Evolutionary conservation across 495 filamentous ascomycete species (phyloP).

Genomic region (Aspergillus panamensis): DNA sequence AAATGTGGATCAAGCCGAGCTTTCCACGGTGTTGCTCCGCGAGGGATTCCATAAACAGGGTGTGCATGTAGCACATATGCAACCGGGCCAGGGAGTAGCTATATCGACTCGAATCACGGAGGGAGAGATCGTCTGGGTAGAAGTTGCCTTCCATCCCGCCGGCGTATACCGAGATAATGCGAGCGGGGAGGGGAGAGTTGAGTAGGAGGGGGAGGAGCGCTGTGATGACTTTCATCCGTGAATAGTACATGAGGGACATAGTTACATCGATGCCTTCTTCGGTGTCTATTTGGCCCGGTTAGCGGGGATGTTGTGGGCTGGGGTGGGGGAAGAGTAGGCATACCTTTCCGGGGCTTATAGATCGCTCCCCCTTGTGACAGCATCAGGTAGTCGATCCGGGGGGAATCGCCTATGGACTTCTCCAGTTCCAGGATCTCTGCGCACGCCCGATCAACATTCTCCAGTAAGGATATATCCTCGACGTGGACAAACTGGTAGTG

Average conservation of each 20-base stretch:
- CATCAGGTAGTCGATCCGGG: slow-evolving; percentile 13
- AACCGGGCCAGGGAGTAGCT: slow-evolving; percentile 8
- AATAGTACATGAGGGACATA: slow-evolving; percentile 10
- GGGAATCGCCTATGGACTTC: not conserved
- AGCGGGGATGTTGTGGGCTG: not conserved
- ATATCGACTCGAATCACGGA: not conserved
- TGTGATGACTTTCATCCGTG: slow-evolving; percentile 7
- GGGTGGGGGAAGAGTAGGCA: too few relatives aligned
- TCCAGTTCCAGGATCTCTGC: slow-evolving; percentile 2
- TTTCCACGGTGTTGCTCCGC: slow-evolving; percentile 4
- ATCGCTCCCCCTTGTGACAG: not conserved
- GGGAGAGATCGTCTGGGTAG: slow-evolving; percentile 8
- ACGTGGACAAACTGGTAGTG: slow-evolving; percentile 1
- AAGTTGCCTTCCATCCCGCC: slow-evolving; percentile 6
- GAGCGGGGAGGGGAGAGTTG: slow-evolving; percentile 6
- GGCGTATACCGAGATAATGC: slow-evolving; percentile 6
- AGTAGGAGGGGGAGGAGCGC: slow-evolving; percentile 7
- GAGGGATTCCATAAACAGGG: slow-evolving; percentile 1
- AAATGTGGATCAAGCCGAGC: slow-evolving; percentile 7
- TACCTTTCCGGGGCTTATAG: slow-evolving; percentile 6
- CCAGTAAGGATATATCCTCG: slow-evolving; percentile 3
- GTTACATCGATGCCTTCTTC: slow-evolving; percentile 7
- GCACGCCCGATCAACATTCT: not conserved
- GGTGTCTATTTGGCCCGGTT: not conserved
- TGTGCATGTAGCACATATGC: slow-evolving; percentile 14